phyloP scores from a whole-genome alignment of 768 basidiomycete genomes.

The Pholiota microspora region DNA sequence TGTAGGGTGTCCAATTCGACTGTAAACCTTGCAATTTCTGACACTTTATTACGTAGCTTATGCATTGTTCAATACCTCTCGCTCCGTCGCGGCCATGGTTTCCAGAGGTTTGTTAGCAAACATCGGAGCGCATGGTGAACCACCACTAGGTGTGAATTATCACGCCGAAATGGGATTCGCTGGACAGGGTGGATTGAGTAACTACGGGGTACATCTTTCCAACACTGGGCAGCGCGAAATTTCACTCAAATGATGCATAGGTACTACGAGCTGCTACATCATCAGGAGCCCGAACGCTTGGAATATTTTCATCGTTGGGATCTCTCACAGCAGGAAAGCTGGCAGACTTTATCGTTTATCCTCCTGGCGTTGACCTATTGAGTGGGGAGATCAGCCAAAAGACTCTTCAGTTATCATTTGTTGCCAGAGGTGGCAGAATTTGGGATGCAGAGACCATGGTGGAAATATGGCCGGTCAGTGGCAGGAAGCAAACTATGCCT shows the following conservation, averaged over 20 bases:
- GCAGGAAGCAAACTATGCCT: slow-evolving; percentile 53
- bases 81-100: slow-evolving; percentile 68
- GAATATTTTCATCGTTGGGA: slow-evolving; percentile 59
- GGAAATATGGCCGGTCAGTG: slow-evolving; percentile 70
- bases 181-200: slow-evolving; percentile 59
- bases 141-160: slow-evolving; percentile 72
- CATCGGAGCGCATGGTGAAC: slow-evolving; percentile 75
- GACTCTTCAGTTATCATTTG: slow-evolving; percentile 52
- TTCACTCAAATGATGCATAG: slow-evolving; percentile 28
- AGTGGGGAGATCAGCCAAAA: slow-evolving; percentile 44
- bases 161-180: slow-evolving; percentile 74
- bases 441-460: slow-evolving; percentile 69
- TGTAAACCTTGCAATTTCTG: not conserved
- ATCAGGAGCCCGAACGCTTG: slow-evolving; percentile 62
- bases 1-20: slow-evolving; percentile 38
- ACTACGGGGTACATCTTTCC: slow-evolving; percentile 56
- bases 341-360: slow-evolving; percentile 70
- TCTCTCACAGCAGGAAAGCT: slow-evolving; percentile 65
- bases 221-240: not conserved
- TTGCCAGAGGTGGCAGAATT: slow-evolving; percentile 65
- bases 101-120: slow-evolving; percentile 57
- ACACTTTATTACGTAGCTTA: slow-evolving; percentile 41
- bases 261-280: slow-evolving; percentile 69
- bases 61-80: slow-evolving; percentile 67
- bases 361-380: slow-evolving; percentile 56